These are phyloP conservation scores for Trichoderma reesei DNA, from an alignment of 495 filamentous ascomycete species.

Conservation along the genomic window DNA sequence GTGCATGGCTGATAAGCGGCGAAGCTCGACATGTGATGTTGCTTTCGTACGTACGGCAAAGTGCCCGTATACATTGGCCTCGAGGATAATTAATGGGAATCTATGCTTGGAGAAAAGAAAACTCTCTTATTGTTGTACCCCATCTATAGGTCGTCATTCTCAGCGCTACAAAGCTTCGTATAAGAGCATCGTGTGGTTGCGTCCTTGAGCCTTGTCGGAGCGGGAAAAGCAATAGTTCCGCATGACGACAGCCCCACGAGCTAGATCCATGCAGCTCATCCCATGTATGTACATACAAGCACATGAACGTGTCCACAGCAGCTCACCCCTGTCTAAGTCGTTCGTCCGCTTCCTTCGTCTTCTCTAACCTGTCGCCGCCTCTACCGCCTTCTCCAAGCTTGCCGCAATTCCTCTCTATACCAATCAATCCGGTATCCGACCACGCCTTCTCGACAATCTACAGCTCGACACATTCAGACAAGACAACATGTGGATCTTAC, in stretches of 20 bases:
- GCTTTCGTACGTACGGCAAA: no score
- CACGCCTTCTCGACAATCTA: conserved; percentile 2
- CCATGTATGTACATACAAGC: neutral
- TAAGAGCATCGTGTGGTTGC: neutral
- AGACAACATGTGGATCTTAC: conserved; percentile 77
- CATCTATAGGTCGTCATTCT: no score
- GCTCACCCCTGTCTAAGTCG: neutral
- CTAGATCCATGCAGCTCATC: neutral
- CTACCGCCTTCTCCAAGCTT: neutral
- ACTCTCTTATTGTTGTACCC: neutral
- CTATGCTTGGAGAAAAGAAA: neutral
- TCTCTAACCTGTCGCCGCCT: neutral
- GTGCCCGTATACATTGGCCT: neutral
- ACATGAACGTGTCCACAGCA: conserved; percentile 7
- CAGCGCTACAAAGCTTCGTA: neutral
- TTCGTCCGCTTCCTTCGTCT: neutral
- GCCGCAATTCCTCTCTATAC: neutral
- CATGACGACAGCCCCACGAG: neutral
- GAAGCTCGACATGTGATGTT: conserved; percentile 1
- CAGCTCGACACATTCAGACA: conserved; percentile 15
- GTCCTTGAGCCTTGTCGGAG: neutral
- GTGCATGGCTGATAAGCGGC: neutral
- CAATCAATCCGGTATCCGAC: conserved; percentile 8
- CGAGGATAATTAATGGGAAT: no score
- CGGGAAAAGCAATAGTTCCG: conserved; percentile 1